Evolutionary conservation across 352 stramenopile genomes (phyloP).

Genomic region (Elongisporangium prolatum): DNA sequence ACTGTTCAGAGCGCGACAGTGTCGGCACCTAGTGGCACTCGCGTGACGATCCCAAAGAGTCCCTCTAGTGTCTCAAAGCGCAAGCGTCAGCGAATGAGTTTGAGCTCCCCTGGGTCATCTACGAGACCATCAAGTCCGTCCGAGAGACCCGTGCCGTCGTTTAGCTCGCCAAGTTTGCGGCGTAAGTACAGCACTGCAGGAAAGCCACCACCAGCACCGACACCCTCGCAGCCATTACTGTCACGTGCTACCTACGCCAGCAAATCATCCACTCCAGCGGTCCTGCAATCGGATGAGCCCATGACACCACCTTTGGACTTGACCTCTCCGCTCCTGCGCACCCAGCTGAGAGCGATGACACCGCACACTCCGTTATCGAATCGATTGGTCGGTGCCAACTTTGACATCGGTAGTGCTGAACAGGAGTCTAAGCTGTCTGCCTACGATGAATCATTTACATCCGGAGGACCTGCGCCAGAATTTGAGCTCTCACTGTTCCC

Average conservation of each 20-base stretch:
- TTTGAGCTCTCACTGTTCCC: constrained; percentile 76
- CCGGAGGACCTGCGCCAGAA: constrained; percentile 53
- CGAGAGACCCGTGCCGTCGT: constrained; percentile 17
- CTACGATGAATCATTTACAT: constrained; percentile 67
- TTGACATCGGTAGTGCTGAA: constrained; percentile 64
- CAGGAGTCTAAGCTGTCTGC: constrained; percentile 61
- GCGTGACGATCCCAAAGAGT: background rate
- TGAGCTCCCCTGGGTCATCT: constrained; percentile 10
- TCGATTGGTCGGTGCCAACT: constrained; percentile 67
- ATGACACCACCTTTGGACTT: constrained; percentile 61
- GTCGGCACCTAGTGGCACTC: too few species aligned
- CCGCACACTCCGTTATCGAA: constrained; percentile 82
- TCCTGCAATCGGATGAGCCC: constrained; percentile 39
- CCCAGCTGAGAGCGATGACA: constrained; percentile 80
- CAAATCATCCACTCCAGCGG: constrained; percentile 11
- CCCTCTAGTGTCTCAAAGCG: constrained; percentile 21
- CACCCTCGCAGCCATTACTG: constrained; percentile 20
- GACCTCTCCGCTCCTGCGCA: constrained; percentile 73
- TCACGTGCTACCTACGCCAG: constrained; percentile 13
- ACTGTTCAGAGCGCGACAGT: constrained; percentile 14
- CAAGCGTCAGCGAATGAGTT: constrained; percentile 43
- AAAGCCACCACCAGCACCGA: constrained; percentile 23
- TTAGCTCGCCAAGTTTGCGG: constrained; percentile 42
- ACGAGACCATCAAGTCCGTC: constrained; percentile 1
- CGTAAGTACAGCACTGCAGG: constrained; percentile 62